Evolutionary conservation across 1,284 basidiomycete genomes (phyloP).

Genomic region (Vanrija humicola): DNA sequence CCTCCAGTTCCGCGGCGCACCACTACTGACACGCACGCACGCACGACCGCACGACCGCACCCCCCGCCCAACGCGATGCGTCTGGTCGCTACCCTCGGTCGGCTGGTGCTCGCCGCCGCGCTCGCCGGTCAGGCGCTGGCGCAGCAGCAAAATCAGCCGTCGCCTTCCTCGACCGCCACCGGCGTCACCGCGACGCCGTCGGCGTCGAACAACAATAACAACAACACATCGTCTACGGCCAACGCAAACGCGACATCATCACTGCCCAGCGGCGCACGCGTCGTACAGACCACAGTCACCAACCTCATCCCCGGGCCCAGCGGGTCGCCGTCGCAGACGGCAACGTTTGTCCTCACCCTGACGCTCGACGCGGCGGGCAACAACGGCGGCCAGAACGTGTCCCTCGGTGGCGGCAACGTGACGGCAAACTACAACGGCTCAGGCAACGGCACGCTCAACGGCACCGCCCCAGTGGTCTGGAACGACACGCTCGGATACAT

Average conservation of each 20-base stretch:
- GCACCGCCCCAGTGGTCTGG: constrained; percentile 24
- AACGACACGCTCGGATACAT: constrained; percentile 40
- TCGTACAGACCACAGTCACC: constrained; percentile 30
- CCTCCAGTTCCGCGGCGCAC: no score
- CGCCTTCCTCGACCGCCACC: not conserved
- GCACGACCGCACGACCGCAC: no score
- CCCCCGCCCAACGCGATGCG: not conserved
- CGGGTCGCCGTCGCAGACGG: constrained; percentile 19
- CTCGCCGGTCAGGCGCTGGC: no score
- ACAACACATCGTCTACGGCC: not conserved
- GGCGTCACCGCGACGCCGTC: not conserved
- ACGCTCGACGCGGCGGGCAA: constrained; percentile 24
- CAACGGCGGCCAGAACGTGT: constrained; percentile 4
- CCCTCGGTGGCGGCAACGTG: constrained; percentile 3
- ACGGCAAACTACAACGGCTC: constrained; percentile 16
- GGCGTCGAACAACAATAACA: not conserved
- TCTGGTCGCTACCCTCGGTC: not conserved
- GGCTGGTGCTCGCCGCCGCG: not conserved
- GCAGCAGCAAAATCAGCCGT: no score
- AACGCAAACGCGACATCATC: not conserved
- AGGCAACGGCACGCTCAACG: constrained; percentile 20
- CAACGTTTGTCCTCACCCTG: constrained; percentile 38
- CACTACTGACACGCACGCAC: no score
- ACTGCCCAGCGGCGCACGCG: not conserved
- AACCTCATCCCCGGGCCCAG: constrained; percentile 26